Base-by-base conservation (phyloP, 306 rosid genomes). In the Ceratonia siliqua region DNA sequence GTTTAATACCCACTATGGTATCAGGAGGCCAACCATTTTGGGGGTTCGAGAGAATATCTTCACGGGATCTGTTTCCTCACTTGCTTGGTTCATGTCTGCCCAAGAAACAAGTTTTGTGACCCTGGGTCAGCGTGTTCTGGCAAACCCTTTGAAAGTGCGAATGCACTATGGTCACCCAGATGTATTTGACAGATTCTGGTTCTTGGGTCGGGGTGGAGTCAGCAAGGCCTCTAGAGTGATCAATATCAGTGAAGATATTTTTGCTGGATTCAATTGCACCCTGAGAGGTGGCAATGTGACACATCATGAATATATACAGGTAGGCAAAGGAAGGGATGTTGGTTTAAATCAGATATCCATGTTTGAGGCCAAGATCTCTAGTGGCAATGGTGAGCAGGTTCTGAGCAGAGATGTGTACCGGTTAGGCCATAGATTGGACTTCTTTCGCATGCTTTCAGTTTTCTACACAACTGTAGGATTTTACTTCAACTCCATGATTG, bases 91-190 rank as follows among this genome's bases (percentile, higher is more conserved):
- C 87, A 93, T 93, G 97, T 93, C 98, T 30, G 92, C 97, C 5
- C 98, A 93, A 79, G 98, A 93, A 81, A 86, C 91, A 62, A 88
- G 84, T 87, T 93, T 91, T 72, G 98, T 93, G 84, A 93, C 98
- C 28, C 78, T 93, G 79, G 97, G 93, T 52, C 98, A 93, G 86
- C 93, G 98, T 36, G 96, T 93, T 79, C 72, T 93, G 65, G 97
- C 98, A 78, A 93, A 89, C 79, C 98, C 98, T 52, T 85, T 93
- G 77, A 93, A 93, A 84, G 93, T 91, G 49, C 83, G 98, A 77
- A 93, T 93, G 98, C 98, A 93, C 81, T 91, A 93, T 68, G 98
- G 98, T 71, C 98, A 93, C 56, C 98, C 98, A 0, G 98, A 93
- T 69, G 92, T 93, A 59, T 93, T 93, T 81, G 98, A 93, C 79